Conservation (phyloP, 139 green algal species). For the Coelastrella sp. region DNA sequence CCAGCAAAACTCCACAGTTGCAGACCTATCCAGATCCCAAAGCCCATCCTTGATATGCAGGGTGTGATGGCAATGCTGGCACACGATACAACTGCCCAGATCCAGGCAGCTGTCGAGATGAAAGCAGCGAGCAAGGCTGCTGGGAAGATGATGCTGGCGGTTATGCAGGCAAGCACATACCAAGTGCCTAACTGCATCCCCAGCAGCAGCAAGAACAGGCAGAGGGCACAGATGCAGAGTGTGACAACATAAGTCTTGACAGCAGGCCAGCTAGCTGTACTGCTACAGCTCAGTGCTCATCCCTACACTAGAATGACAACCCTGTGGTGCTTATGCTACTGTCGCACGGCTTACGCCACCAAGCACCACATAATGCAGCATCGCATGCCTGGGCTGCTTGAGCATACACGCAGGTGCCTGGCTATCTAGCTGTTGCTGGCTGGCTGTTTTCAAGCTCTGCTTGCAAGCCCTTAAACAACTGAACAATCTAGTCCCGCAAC, state of each 20-base stretch:
- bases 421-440: no score
- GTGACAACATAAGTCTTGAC: not conserved
- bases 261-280: not conserved
- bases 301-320: no score
- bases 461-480: no score
- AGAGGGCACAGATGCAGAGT: not conserved
- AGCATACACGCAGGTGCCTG: no score
- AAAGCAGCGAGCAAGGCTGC: not conserved
- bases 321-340: no score
- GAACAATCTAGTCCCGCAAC: no score
- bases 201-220: slow-evolving; percentile 4
- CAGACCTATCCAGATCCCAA: slow-evolving; percentile 16
- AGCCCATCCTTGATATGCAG: not conserved
- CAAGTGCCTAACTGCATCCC: not conserved
- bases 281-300: not conserved
- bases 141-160: not conserved
- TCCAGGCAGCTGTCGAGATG: not conserved
- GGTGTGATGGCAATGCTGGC: slow-evolving; percentile 25
- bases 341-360: no score
- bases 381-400: no score
- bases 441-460: no score
- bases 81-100: slow-evolving; percentile 9
- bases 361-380: no score
- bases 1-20: not conserved
- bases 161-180: not conserved